Evolutionary conservation across 208 protist species (phyloP).

Genomic region (Trypanosoma brucei): DNA sequence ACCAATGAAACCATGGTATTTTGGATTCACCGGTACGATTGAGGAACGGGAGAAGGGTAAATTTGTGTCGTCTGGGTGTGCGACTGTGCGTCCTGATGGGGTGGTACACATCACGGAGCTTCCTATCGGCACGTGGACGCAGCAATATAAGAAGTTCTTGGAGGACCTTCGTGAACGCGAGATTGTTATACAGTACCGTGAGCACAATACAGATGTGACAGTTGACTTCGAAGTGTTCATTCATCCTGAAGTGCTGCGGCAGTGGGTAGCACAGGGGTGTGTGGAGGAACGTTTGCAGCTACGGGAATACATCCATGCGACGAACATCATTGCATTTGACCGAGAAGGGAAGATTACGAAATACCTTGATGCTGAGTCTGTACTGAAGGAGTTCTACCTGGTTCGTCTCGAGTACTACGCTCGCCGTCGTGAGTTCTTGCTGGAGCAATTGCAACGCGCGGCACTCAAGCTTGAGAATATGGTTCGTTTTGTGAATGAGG

Average conservation of each 20-base stretch:
- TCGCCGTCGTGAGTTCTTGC: slow-evolving; percentile 93
- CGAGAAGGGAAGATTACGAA: slow-evolving; percentile 91
- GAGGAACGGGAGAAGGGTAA: slow-evolving; percentile 81
- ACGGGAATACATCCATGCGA: slow-evolving; percentile 76
- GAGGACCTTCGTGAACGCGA: slow-evolving; percentile 88
- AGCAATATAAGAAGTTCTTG: slow-evolving; percentile 93
- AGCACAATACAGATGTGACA: slow-evolving; percentile 97
- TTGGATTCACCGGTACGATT: slow-evolving; percentile 93
- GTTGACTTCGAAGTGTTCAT: slow-evolving; percentile 92
- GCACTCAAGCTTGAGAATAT: slow-evolving; percentile 95
- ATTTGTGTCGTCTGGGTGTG: slow-evolving; percentile 66
- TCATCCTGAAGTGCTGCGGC: slow-evolving; percentile 83
- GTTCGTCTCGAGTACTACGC: slow-evolving; percentile 96
- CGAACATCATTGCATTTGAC: slow-evolving; percentile 99
- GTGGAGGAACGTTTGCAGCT: slow-evolving; percentile 94
- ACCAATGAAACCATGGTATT: slow-evolving; percentile 96
- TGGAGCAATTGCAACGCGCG: slow-evolving; percentile 78
- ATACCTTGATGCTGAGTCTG: slow-evolving; percentile 89
- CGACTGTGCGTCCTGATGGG: slow-evolving; percentile 64
- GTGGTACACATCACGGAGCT: slow-evolving; percentile 96
- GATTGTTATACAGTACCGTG: slow-evolving; percentile 92
- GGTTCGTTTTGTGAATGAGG: slow-evolving; percentile 97
- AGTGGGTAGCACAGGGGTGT: slow-evolving; percentile 65
- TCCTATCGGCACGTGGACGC: slow-evolving; percentile 96
- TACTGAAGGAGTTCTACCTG: slow-evolving; percentile 97